phyloP scores from a whole-genome alignment of 106 monocot genomes.

The Alisma plantagoaquatica region DNA sequence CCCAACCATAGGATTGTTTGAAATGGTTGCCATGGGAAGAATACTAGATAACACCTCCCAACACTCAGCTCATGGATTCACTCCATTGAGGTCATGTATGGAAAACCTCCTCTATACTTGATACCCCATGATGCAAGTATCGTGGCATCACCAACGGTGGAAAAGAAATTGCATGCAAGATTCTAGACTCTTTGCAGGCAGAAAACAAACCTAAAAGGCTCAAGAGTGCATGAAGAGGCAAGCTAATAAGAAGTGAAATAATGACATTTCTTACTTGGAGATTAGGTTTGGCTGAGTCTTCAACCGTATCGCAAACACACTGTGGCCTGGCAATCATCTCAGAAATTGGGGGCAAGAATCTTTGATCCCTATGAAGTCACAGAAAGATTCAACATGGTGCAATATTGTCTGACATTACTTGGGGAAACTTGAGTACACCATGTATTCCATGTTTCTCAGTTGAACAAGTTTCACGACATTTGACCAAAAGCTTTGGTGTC shows the following conservation, averaged over 20 bases:
- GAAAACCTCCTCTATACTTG: not conserved
- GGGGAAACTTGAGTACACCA: not conserved
- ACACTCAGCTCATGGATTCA: not conserved
- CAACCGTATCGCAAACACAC: not conserved
- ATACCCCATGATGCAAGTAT: not conserved
- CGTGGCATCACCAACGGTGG: no score
- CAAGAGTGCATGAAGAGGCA: not conserved
- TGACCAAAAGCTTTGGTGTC: no score
- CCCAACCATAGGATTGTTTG: not conserved
- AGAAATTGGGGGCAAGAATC: not conserved
- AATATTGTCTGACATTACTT: not conserved
- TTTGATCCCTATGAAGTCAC: not conserved
- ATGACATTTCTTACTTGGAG: not conserved
- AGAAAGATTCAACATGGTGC: not conserved
- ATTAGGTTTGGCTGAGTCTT: not conserved
- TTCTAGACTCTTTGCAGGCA: not conserved
- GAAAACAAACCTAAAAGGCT: not conserved
- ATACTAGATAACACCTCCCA: conserved; percentile 6
- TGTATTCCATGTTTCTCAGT: not conserved
- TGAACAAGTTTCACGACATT: no score
- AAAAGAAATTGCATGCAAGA: not conserved
- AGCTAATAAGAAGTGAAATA: not conserved
- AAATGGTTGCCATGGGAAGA: conserved; percentile 2
- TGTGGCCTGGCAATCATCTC: not conserved
- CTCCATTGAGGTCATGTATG: conserved; percentile 13